Evolutionary conservation across 1,139 yeast species (phyloP).

Genomic region (Diutina siamensis): DNA sequence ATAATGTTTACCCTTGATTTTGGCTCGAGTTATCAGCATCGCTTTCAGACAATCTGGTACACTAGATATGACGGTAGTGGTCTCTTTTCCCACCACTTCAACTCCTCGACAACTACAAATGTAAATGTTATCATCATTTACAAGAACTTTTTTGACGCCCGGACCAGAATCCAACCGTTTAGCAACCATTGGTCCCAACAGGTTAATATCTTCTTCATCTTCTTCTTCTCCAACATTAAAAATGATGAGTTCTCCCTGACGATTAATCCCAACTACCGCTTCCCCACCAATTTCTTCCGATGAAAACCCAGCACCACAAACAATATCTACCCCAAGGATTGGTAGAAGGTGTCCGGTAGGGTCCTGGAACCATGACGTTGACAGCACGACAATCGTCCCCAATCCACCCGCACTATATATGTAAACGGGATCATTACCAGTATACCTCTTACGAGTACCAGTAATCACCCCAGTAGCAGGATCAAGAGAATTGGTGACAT

Average conservation of each 20-base stretch:
- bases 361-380: constrained; percentile 9
- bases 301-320: constrained; percentile 38
- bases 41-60: neutral
- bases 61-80: neutral
- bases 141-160: neutral
- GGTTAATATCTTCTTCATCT: constrained; percentile 9
- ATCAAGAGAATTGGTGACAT: constrained; percentile 53
- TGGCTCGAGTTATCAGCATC: constrained; percentile 1
- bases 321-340: constrained; percentile 20
- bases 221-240: constrained; percentile 39
- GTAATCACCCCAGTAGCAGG: constrained; percentile 49
- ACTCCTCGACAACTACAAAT: neutral
- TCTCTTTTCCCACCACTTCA: neutral
- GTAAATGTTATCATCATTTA: neutral
- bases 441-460: constrained; percentile 59
- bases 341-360: constrained; percentile 23
- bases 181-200: neutral
- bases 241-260: constrained; percentile 37
- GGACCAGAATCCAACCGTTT: neutral
- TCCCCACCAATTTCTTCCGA: constrained; percentile 54
- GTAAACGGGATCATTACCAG: constrained; percentile 56
- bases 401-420: constrained; percentile 27
- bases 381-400: constrained; percentile 15
- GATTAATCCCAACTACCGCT: constrained; percentile 55
- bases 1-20: constrained; percentile 2